Evolutionary conservation across 768 basidiomycete genomes (phyloP).

Genomic region (Gyrodon lividus): DNA sequence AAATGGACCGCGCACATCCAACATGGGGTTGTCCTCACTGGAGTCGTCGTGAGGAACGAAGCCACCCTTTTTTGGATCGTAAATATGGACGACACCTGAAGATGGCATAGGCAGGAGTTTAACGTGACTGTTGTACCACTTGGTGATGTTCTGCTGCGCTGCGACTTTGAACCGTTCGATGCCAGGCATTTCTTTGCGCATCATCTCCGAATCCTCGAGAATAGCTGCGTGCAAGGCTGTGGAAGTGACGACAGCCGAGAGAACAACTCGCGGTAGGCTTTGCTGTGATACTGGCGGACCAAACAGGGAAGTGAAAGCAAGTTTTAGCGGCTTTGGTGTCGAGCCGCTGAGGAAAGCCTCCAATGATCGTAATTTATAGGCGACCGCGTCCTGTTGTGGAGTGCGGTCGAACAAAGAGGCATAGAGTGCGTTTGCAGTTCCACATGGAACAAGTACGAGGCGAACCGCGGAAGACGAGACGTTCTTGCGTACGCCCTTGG

Average conservation of each 20-base stretch:
- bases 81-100: slow-evolving; percentile 50
- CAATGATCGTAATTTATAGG: slow-evolving; percentile 56
- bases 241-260: slow-evolving; percentile 84
- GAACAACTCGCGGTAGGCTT: slow-evolving; percentile 27
- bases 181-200: slow-evolving; percentile 69
- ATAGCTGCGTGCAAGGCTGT: slow-evolving; percentile 84
- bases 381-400: slow-evolving; percentile 20
- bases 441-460: slow-evolving; percentile 66
- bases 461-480: slow-evolving; percentile 27
- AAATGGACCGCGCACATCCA: slow-evolving; percentile 73
- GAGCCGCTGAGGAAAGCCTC: slow-evolving; percentile 46
- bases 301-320: slow-evolving; percentile 52
- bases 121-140: slow-evolving; percentile 65
- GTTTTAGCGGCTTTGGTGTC: slow-evolving; percentile 42
- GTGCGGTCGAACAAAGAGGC: slow-evolving; percentile 66
- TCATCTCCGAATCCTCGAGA: slow-evolving; percentile 73
- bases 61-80: slow-evolving; percentile 47
- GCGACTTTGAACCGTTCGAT: slow-evolving; percentile 88
- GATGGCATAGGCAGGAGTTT: slow-evolving; percentile 51
- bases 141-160: slow-evolving; percentile 67
- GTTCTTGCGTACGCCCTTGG: slow-evolving; percentile 19
- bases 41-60: slow-evolving; percentile 49
- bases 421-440: slow-evolving; percentile 94
- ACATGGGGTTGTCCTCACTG: slow-evolving; percentile 32
- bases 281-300: slow-evolving; percentile 27